These are phyloP conservation scores for Sporothrix pseudoabietina DNA, from an alignment of 2,329 filamentous ascomycete species.

Conservation along the genomic window DNA sequence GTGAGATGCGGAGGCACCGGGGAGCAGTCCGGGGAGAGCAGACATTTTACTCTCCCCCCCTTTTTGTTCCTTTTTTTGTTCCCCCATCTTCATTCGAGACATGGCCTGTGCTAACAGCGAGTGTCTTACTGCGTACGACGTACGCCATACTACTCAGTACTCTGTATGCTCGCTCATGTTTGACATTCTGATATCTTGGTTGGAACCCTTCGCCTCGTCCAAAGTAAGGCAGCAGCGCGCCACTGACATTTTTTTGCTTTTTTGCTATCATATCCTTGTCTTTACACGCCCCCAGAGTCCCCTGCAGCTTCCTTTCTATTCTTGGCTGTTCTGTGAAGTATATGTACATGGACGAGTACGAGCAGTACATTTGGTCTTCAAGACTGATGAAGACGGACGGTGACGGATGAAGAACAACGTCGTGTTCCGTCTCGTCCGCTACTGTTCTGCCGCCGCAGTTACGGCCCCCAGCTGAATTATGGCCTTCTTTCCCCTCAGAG, in stretches of 20 bases:
- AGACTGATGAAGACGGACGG: too few species aligned
- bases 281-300: not conserved
- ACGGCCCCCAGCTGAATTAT: not conserved
- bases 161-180: not conserved
- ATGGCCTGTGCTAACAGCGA: not conserved
- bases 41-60: not conserved
- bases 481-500: not conserved
- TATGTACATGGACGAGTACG: too few species aligned
- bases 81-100: not conserved
- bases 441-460: not conserved
- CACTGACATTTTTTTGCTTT: not conserved
- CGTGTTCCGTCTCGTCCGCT: not conserved
- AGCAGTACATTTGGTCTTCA: not conserved
- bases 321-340: not conserved
- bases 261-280: not conserved
- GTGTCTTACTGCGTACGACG: not conserved
- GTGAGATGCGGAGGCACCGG: conserved; percentile 9
- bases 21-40: conserved; percentile 4
- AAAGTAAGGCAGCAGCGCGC: not conserved
- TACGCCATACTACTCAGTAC: too few species aligned
- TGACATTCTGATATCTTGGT: not conserved
- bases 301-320: not conserved
- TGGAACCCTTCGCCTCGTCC: not conserved
- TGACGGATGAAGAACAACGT: too few species aligned
- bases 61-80: not conserved